Percentiles rank a stretch among this genome's conserved stretches.
phyloP scores from a whole-genome alignment of 371 early-diverging fungal genomes.

The Amoeboaphelidium occidentale region DNA sequence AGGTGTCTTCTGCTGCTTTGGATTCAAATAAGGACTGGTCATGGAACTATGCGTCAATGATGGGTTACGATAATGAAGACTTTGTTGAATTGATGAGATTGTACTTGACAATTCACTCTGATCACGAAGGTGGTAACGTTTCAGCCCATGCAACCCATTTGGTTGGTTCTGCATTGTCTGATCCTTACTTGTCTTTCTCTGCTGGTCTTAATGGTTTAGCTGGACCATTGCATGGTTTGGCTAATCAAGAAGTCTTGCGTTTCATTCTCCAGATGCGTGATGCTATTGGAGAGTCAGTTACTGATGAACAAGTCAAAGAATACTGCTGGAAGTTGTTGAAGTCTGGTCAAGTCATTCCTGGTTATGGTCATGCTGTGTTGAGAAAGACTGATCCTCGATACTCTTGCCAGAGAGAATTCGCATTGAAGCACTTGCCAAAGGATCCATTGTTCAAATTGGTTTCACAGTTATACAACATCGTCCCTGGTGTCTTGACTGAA shows the following conservation, averaged over 20 bases:
- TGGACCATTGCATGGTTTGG: constrained; percentile 96
- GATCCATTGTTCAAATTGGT: constrained; percentile 91
- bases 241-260: constrained; percentile 96
- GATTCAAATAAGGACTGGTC: constrained; percentile 70
- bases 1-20: constrained; percentile 65
- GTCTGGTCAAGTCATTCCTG: constrained; percentile 88
- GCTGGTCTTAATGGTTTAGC: constrained; percentile 94
- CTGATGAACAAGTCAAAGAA: constrained; percentile 78
- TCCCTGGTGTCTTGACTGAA: constrained; percentile 81
- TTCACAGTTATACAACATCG: constrained; percentile 84
- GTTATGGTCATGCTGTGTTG: constrained; percentile 95
- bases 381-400: constrained; percentile 96
- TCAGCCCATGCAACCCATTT: constrained; percentile 63
- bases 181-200: constrained; percentile 91
- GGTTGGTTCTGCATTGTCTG: constrained; percentile 88
- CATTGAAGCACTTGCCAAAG: constrained; percentile 85
- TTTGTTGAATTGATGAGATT: constrained; percentile 93
- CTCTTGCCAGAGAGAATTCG: constrained; percentile 94
- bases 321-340: constrained; percentile 89
- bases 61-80: constrained; percentile 70
- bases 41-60: constrained; percentile 74
- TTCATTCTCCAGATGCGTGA: constrained; percentile 84
- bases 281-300: constrained; percentile 38
- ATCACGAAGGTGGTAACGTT: constrained; percentile 99
- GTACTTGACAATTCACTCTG: constrained; percentile 96